Percentiles rank a stretch among this genome's conserved stretches.
phyloP scores from a whole-genome alignment of 2,329 filamentous ascomycete genomes.

The Aspergillus terreus region DNA sequence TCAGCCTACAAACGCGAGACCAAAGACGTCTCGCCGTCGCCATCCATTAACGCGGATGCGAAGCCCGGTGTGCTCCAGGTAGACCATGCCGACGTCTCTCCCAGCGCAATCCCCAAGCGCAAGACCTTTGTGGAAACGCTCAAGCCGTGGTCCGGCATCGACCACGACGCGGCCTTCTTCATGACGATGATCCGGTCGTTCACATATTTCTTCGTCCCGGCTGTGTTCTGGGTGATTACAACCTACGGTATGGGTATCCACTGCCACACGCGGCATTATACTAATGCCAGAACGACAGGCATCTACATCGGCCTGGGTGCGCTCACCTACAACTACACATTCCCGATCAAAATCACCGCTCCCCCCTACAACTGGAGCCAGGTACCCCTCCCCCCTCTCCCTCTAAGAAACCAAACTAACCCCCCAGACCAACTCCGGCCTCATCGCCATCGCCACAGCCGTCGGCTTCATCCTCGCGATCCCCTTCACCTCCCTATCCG shows the following conservation, averaged over 20 bases:
- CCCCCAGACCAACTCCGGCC: slow-evolving; percentile 37
- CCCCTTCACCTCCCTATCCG: slow-evolving; percentile 43
- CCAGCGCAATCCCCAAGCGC: slow-evolving; percentile 27
- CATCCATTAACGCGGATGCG: not conserved
- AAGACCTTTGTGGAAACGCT: slow-evolving; percentile 43
- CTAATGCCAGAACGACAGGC: slow-evolving; percentile 14
- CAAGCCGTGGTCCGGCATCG: slow-evolving; percentile 42
- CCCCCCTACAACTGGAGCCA: slow-evolving; percentile 47
- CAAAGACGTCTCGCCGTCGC: not conserved
- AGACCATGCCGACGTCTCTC: not conserved
- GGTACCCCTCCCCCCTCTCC: not conserved
- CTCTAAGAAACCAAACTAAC: not conserved
- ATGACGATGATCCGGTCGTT: slow-evolving; percentile 45
- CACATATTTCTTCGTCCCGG: slow-evolving; percentile 47
- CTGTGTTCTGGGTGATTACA: slow-evolving; percentile 49
- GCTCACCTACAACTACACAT: slow-evolving; percentile 50
- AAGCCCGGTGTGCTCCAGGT: not conserved
- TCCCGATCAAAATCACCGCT: slow-evolving; percentile 45
- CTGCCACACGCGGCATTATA: not conserved
- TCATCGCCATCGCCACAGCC: slow-evolving; percentile 41
- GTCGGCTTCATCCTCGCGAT: slow-evolving; percentile 40
- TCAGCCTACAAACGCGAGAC: slow-evolving; percentile 49
- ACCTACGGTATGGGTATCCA: slow-evolving; percentile 39
- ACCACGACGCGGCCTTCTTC: slow-evolving; percentile 45
- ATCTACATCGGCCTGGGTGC: slow-evolving; percentile 50